Conservation (phyloP, 345 rosid species). For the Lepidium africanum region DNA sequence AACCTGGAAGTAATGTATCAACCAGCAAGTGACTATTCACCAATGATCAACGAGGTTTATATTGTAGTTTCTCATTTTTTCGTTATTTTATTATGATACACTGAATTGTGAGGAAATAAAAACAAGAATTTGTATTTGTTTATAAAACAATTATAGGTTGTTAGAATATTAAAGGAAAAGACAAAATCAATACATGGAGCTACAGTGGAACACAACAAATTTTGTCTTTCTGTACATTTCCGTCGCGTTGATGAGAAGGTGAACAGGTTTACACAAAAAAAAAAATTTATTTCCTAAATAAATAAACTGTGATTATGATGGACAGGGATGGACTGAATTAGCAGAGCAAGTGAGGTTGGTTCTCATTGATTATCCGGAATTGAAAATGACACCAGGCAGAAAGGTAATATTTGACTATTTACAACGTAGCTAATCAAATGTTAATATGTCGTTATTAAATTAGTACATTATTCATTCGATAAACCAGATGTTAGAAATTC, state of each 20-base stretch:
- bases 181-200: constrained; percentile 63
- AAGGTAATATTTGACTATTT: constrained; percentile 26
- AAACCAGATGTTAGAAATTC: constrained; percentile 44
- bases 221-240: constrained; percentile 76
- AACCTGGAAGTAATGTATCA: constrained; percentile 49
- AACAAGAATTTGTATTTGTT: neutral
- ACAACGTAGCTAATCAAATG: neutral
- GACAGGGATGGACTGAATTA: constrained; percentile 55
- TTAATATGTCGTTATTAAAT: neutral
- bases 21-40: constrained; percentile 81
- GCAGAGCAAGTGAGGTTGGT: constrained; percentile 47
- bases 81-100: neutral
- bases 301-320: neutral
- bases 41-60: constrained; percentile 71
- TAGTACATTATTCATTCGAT: neutral
- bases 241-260: constrained; percentile 82
- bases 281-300: neutral
- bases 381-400: constrained; percentile 38
- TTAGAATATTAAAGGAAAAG: constrained; percentile 40
- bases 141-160: constrained; percentile 30
- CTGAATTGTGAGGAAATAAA: neutral
- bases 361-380: constrained; percentile 25
- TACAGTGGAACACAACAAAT: constrained; percentile 75
- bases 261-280: constrained; percentile 33
- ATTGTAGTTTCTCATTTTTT: neutral